Evolutionary conservation across 441 rosid species (phyloP).

Genomic region (Mallotus repandus): DNA sequence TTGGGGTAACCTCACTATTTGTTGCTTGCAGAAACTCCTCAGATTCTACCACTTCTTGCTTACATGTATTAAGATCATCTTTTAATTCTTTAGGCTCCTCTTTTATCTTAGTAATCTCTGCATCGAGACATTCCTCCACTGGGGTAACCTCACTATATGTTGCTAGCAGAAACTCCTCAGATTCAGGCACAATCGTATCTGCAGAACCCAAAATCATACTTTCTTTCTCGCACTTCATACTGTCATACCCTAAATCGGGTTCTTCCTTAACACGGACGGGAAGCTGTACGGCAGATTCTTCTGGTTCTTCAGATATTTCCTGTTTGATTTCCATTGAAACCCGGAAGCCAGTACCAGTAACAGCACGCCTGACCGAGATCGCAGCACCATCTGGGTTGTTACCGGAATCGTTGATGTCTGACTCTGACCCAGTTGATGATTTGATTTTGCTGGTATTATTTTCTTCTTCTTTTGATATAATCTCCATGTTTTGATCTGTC

Average conservation of each 20-base stretch:
- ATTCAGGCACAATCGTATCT: background rate
- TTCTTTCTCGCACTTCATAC: background rate
- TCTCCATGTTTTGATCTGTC: background rate
- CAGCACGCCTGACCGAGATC: constrained; percentile 20
- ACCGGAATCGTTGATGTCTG: background rate
- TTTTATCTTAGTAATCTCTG: constrained; percentile 15
- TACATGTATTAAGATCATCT: background rate
- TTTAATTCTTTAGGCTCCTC: constrained; percentile 17
- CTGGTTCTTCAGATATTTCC: background rate
- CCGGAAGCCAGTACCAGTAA: constrained; percentile 34
- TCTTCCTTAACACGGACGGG: constrained; percentile 15
- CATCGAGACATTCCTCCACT: background rate
- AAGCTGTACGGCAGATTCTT: background rate
- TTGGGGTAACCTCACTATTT: background rate
- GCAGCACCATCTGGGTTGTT: background rate
- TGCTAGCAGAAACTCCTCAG: constrained; percentile 6
- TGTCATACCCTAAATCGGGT: constrained; percentile 3
- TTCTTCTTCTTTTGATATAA: background rate
- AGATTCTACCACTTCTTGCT: background rate
- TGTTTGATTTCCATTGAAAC: constrained; percentile 28
- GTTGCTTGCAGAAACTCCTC: constrained; percentile 9
- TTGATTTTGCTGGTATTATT: background rate
- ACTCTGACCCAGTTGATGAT: constrained; percentile 2
- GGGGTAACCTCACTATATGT: background rate
- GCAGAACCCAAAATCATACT: constrained; percentile 4